Base-by-base conservation (phyloP, 176 grass and related monocot species). In the Themeda triandra region DNA sequence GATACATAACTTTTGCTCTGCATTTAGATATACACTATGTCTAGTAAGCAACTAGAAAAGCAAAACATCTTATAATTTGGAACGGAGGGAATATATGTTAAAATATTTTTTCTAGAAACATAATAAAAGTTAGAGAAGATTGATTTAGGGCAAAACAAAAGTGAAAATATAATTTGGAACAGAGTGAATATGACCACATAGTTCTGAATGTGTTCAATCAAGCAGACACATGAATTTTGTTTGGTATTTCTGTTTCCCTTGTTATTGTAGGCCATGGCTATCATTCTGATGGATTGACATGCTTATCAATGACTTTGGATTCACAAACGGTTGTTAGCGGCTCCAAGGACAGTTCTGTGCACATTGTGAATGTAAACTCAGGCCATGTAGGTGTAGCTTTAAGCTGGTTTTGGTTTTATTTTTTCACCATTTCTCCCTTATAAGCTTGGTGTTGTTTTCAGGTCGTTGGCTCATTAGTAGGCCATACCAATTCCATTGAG, bases 261-360 rank as follows among this genome's bases (percentile, higher is more conserved):
- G n/a, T n/a, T 25, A 69, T 46, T 66, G 25, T 87, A 96, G 96
- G 93, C 23, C 87, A 96, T 84, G 86, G 84, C 25, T 99, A 96
- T 85, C 96, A 96, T 79, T 82, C 82, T 65, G 93, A 94, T 89
- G 93, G 91, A 83, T 89, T 99, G 71, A 94, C 93, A 79, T 99
- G 93, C 76, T 90, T 99, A 87, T 86, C 83, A 24, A 72, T 99
- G 71, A 91, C 89, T 56, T 70, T 48, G 67, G 93, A 99, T 64
- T 99, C 96, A 41, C 85, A 91, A 63, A 71, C 89, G 37, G 80
- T 91, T 84, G 58, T 96, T 81, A 94, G 91, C 59, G 93, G 91
- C 54, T 89, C 96, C 5, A 83, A 92, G 86, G 93, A 99, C 87
- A 90, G 78, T 71, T 92, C 91, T 27, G 84, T 99, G 48, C 88